Percentiles rank a stretch among this genome's conserved stretches.
These are phyloP conservation scores for Astrephomene gubernaculifera DNA, from an alignment of 139 green algal genomes.

Conservation along the genomic window DNA sequence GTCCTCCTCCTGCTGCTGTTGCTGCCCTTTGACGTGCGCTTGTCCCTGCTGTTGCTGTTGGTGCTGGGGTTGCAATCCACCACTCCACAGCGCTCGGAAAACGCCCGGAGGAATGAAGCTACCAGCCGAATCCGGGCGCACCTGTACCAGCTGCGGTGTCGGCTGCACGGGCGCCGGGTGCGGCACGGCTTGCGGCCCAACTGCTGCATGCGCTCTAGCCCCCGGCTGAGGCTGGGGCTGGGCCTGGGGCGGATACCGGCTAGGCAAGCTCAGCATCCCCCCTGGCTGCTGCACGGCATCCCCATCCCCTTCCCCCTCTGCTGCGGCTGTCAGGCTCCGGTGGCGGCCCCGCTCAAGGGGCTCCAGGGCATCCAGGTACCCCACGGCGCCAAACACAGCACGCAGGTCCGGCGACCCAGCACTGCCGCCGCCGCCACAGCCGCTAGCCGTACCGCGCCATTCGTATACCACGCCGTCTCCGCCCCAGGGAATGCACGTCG, in stretches of 20 bases:
- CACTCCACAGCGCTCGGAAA: conserved; percentile 11
- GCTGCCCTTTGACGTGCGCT: not conserved
- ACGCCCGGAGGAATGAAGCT: conserved; percentile 1
- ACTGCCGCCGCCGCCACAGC: not conserved
- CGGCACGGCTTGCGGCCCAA: too few species aligned
- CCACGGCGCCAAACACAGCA: not conserved
- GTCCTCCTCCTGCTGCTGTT: not conserved
- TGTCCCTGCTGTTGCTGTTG: not conserved
- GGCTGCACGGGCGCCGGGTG: not conserved
- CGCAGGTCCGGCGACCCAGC: not conserved
- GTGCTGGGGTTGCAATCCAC: not conserved
- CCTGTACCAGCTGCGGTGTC: conserved; percentile 19
- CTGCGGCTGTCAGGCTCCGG: not conserved
- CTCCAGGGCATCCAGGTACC: conserved; percentile 2
- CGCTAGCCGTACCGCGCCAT: not conserved
- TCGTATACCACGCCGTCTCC: not conserved
- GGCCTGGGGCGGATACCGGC: too few species aligned
- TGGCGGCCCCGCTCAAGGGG: not conserved
- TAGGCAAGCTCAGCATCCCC: too few species aligned
- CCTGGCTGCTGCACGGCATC: too few species aligned
- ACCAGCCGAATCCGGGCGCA: not conserved
- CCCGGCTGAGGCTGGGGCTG: too few species aligned
- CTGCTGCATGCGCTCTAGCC: too few species aligned
- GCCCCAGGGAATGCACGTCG: not conserved
- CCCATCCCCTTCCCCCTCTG: too few species aligned